Evolutionary conservation across 208 protist species (phyloP).

Genomic region (Sergeia podlipaevii): DNA sequence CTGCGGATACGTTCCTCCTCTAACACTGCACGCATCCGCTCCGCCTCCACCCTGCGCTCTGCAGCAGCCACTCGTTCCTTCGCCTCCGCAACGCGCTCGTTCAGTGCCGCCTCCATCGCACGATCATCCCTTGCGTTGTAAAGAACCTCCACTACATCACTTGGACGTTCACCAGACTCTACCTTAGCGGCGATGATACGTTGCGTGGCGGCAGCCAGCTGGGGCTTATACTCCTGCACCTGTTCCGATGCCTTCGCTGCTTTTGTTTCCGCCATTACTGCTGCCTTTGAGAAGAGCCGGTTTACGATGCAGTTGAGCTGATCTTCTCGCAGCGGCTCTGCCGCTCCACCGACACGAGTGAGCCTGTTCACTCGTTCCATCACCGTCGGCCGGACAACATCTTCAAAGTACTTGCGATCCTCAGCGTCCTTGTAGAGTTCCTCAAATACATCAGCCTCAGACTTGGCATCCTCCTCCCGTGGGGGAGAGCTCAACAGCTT

Average conservation of each 20-base stretch:
- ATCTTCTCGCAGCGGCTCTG: constrained; percentile 11
- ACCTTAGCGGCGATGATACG: constrained; percentile 56
- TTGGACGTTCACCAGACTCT: constrained; percentile 29
- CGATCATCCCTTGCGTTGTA: constrained; percentile 19
- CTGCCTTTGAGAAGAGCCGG: constrained; percentile 45
- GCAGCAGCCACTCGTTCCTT: constrained; percentile 19
- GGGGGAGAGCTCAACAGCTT: constrained; percentile 27
- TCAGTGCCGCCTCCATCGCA: constrained; percentile 1
- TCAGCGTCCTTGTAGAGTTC: constrained; percentile 59
- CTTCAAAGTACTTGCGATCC: constrained; percentile 44
- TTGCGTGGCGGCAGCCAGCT: constrained; percentile 36
- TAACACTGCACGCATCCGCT: constrained; percentile 23
- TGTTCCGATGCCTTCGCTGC: background rate
- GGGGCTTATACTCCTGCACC: constrained; percentile 22
- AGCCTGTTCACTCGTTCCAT: constrained; percentile 49
- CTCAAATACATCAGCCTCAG: constrained; percentile 36
- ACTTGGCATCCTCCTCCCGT: constrained; percentile 5
- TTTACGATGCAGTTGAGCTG: constrained; percentile 57
- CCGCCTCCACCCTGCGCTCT: constrained; percentile 16
- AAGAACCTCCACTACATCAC: constrained; percentile 32
- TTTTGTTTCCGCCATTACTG: constrained; percentile 12
- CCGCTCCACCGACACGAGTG: background rate
- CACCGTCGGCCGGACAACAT: constrained; percentile 42
- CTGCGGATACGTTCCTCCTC: constrained; percentile 34
- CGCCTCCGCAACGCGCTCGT: constrained; percentile 17